These are phyloP conservation scores for Hymenoscyphus linearis DNA, from an alignment of 2,329 filamentous ascomycete species.

Conservation along the genomic window DNA sequence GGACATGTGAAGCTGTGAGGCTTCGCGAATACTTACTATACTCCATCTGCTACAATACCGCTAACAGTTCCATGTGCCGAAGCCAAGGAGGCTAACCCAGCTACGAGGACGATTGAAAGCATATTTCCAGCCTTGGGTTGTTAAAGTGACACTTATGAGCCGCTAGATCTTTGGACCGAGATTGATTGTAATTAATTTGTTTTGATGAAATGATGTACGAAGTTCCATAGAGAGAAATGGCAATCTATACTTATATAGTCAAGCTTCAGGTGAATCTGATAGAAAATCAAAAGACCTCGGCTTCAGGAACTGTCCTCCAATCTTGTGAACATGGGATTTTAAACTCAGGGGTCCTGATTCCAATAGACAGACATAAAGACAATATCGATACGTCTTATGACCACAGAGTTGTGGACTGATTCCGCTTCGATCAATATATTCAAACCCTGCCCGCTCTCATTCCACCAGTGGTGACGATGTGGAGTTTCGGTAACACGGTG, in stretches of 20 bases:
- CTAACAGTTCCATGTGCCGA: slow-evolving; percentile 27
- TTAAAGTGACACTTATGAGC: neutral
- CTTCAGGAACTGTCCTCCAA: neutral
- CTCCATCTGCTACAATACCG: slow-evolving; percentile 27
- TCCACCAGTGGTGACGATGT: slow-evolving; percentile 1
- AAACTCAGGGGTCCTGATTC: neutral
- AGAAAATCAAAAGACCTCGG: neutral
- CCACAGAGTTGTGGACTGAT: neutral
- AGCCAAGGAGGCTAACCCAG: slow-evolving; percentile 20
- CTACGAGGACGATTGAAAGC: slow-evolving; percentile 15
- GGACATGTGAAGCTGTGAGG: neutral
- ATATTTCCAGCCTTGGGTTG: slow-evolving; percentile 10
- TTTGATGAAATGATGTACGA: neutral
- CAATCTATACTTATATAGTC: slow-evolving; percentile 17
- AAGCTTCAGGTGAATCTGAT: slow-evolving; percentile 10
- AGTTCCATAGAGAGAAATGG: neutral
- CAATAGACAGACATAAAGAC: slow-evolving; percentile 1
- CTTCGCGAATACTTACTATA: slow-evolving; percentile 21
- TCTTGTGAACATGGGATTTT: neutral
- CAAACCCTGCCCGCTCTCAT: slow-evolving; percentile 4
- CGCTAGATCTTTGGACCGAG: neutral
- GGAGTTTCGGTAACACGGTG: slow-evolving; percentile 2
- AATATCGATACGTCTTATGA: slow-evolving; percentile 8
- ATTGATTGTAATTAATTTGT: slow-evolving; percentile 3
- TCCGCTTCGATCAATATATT: slow-evolving; percentile 10